phyloP scores from a whole-genome alignment of 1,139 yeast species.

The Protomyces macrosporus region DNA sequence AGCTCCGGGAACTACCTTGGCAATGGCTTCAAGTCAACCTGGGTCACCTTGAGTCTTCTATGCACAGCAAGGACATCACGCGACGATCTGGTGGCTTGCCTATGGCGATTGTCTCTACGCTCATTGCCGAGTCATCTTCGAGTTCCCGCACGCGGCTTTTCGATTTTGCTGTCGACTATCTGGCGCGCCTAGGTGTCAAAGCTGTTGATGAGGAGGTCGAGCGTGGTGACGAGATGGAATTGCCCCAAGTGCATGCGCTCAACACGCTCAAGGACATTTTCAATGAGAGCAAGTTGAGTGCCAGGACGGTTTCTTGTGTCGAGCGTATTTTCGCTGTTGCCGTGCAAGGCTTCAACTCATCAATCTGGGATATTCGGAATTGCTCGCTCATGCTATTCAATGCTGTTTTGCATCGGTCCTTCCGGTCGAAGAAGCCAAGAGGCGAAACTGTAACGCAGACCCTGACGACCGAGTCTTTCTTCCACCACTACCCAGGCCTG shows the following conservation, averaged over 20 bases:
- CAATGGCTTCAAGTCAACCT: constrained; percentile 57
- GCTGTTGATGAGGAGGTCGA: constrained; percentile 47
- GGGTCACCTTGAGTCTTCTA: constrained; percentile 45
- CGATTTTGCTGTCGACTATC: constrained; percentile 47
- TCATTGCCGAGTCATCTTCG: constrained; percentile 50
- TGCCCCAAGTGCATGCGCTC: constrained; percentile 91
- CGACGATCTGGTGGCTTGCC: constrained; percentile 93
- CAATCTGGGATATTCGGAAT: constrained; percentile 57
- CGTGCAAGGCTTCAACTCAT: constrained; percentile 51
- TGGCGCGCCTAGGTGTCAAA: constrained; percentile 37
- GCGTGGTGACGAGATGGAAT: constrained; percentile 51
- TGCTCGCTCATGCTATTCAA: constrained; percentile 92
- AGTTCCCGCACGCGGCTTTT: constrained; percentile 40
- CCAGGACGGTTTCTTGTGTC: constrained; percentile 49
- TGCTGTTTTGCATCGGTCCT: constrained; percentile 69
- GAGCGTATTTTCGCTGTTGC: constrained; percentile 58
- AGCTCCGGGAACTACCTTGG: constrained; percentile 42
- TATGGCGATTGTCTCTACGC: constrained; percentile 63
- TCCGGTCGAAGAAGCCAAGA: constrained; percentile 53
- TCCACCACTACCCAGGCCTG: constrained; percentile 55
- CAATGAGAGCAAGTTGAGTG: constrained; percentile 60
- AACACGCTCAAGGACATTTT: constrained; percentile 74
- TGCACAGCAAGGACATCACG: constrained; percentile 62
- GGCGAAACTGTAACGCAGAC: constrained; percentile 30
- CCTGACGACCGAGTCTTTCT: constrained; percentile 52